Percentiles rank a stretch among this genome's conserved stretches.
Conservation (phyloP, 371 early-diverging fungal genomes). For the Fennellomyces sp. region DNA sequence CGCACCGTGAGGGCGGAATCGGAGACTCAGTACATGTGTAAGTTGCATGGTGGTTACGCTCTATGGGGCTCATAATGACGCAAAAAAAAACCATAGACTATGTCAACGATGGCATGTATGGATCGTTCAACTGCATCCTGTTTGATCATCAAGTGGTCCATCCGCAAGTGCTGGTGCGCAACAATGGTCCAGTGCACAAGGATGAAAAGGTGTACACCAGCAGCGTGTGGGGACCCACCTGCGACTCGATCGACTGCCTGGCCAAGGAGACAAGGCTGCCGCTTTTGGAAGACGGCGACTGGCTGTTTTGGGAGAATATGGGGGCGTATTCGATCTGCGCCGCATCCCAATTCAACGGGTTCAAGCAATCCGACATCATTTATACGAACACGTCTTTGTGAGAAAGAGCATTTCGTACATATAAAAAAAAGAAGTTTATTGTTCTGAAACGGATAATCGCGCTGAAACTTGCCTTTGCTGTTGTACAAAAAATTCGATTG, state of each 20-base stretch:
- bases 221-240: constrained; percentile 98
- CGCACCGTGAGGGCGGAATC: constrained; percentile 57
- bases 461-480: no score
- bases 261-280: constrained; percentile 73
- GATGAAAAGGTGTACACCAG: constrained; percentile 49
- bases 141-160: constrained; percentile 91
- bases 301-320: constrained; percentile 95
- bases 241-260: constrained; percentile 97
- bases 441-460: no score
- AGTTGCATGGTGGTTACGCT: constrained; percentile 9
- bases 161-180: constrained; percentile 52
- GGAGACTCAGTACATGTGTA: constrained; percentile 80
- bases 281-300: constrained; percentile 91
- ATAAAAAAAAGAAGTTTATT: no score
- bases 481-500: background rate
- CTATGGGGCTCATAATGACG: background rate
- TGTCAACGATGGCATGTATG: constrained; percentile 98
- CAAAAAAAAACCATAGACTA: constrained; percentile 56
- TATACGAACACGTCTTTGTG: constrained; percentile 96
- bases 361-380: constrained; percentile 78
- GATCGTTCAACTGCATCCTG: constrained; percentile 96
- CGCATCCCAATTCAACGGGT: constrained; percentile 91
- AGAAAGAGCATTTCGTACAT: no score
- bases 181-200: constrained; percentile 6
- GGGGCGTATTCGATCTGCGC: constrained; percentile 96